Evolutionary conservation across 1,139 yeast genomes (phyloP), one percentile per base, ranked within the genome.

Genomic region (Yamadazyma triangularis): DNA sequence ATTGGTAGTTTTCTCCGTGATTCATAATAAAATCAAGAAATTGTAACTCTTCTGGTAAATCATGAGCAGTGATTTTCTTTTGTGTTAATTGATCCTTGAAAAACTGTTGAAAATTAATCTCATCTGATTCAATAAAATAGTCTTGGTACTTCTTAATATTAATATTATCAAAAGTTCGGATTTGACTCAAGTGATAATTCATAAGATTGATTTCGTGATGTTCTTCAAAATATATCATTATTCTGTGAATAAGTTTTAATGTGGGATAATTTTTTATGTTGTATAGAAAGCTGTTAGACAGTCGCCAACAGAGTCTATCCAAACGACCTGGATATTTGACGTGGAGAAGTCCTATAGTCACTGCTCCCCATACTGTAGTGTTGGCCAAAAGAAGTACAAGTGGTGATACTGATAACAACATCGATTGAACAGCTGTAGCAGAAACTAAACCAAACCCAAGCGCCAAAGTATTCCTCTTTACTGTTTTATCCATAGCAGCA

Each of bases 211-310:
- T 48, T 35, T 67, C 73, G 36, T 56, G 53, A 39, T 55, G 56
- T 42, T 66, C 72, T 36, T 67, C 71, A 32, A 58, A 64, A 38
- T 60, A 63, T 4, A 57, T 53, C 26, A 65, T 46, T 12, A 64
- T 52, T 31, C 57, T 49, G 37, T 62, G 63, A 8, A 60, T 44
- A 4, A 51, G 34, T 2, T 50, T 30, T 5, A 63, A 38, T 36
- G 64, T 70, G 7, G 53, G 51, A n/a, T 48, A 44, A 34, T 58
- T 58, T 4, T 44, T 25, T 27, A 47, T 42, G 8, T 53, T 53
- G 36, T 58, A 44, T 12, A 43, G 20, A 3, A 48, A 12, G 1
- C 50, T 41, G 14, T 48, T 54, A 33, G 64, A 58, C 4, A 50
- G 51, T 24, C 73, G 39, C 68, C 70, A 66, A 20, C 56, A 44